These are phyloP conservation scores for Dalbergia cultrata DNA, from an alignment of 306 rosid species.

Conservation along the genomic window DNA sequence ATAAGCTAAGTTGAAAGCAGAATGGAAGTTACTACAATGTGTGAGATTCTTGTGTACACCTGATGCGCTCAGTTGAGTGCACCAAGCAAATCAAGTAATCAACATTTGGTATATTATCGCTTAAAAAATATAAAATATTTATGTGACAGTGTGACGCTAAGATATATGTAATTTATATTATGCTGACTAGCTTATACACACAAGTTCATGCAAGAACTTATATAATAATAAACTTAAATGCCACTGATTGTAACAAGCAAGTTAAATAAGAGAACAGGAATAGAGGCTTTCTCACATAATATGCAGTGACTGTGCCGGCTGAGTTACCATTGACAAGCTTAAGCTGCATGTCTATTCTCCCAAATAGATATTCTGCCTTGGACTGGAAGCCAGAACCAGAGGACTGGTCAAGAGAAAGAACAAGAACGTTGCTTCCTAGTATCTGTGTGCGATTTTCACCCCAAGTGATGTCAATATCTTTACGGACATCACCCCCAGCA, in stretches of 20 bases:
- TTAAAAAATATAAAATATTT: neutral
- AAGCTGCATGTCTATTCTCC: slow-evolving; percentile 55
- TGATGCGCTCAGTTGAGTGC: neutral
- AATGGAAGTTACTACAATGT: neutral
- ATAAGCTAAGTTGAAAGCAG: slow-evolving; percentile 10
- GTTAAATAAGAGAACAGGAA: neutral
- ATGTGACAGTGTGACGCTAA: neutral
- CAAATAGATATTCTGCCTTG: slow-evolving; percentile 47
- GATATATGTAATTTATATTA: neutral
- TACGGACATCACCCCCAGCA: slow-evolving; percentile 22
- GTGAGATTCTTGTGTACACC: neutral
- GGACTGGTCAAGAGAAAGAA: slow-evolving; percentile 48
- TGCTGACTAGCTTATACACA: neutral
- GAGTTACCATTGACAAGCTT: slow-evolving; percentile 56
- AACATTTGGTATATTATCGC: neutral
- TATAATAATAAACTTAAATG: neutral
- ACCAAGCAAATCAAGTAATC: neutral
- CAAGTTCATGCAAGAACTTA: neutral
- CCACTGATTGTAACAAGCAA: neutral
- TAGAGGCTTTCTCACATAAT: slow-evolving; percentile 43
- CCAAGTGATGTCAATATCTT: slow-evolving; percentile 39
- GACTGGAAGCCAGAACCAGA: slow-evolving; percentile 61
- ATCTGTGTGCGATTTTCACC: slow-evolving; percentile 44
- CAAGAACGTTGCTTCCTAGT: slow-evolving; percentile 38
- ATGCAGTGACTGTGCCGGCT: slow-evolving; percentile 54